Conservation (phyloP, 768 basidiomycete genomes). For the Boletus pseudopeckii region DNA sequence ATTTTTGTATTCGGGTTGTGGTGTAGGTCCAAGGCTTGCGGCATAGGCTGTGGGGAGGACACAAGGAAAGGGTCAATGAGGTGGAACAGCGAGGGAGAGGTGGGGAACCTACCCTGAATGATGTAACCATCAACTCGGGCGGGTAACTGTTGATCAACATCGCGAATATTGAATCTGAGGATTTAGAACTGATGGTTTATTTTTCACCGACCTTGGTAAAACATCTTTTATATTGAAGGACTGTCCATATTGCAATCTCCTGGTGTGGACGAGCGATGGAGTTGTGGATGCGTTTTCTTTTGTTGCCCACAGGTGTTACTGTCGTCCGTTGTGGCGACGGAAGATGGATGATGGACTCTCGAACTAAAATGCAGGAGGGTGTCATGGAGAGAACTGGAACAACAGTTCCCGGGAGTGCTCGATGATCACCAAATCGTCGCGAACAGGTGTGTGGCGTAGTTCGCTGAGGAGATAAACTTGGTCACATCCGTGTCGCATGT, state of each 20-base stretch:
- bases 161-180: not conserved
- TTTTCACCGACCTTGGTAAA: constrained; percentile 1
- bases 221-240: constrained; percentile 7
- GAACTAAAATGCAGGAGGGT: not conserved
- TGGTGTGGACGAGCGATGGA: constrained; percentile 1
- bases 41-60: constrained; percentile 3
- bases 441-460: too few relatives aligned
- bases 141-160: constrained; percentile 8
- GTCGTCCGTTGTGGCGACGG: not conserved
- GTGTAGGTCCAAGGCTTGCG: not conserved
- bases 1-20: constrained; percentile 3
- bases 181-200: not conserved
- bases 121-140: constrained; percentile 5
- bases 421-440: too few relatives aligned
- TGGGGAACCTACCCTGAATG: not conserved
- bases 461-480: too few relatives aligned
- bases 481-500: too few relatives aligned
- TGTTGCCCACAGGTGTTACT: not conserved
- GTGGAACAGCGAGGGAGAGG: too few relatives aligned
- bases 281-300: not conserved
- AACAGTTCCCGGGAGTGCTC: too few relatives aligned
- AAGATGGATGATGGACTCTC: not conserved
- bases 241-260: not conserved
- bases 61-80: not conserved
- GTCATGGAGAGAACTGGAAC: not conserved